Conservation (phyloP, 1,139 yeast genomes). For the Saccharomyces hybrid region DNA sequence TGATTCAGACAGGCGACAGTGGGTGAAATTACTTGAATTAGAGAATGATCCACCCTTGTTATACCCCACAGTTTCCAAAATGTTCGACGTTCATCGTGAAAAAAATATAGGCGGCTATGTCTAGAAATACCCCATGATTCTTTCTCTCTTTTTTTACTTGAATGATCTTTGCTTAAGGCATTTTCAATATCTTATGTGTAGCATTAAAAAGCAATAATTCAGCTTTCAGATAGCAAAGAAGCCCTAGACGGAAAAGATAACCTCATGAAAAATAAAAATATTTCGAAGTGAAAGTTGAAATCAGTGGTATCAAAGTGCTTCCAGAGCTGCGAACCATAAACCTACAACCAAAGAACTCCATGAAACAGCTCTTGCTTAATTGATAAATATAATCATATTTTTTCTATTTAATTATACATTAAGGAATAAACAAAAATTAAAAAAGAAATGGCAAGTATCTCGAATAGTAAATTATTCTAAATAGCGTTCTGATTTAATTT, state of each 20-base stretch:
- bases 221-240: background rate
- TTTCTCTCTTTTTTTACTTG: too few relatives aligned
- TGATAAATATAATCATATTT: constrained; percentile 2
- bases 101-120: too few relatives aligned
- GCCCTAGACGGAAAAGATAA: too few relatives aligned
- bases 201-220: background rate
- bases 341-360: background rate
- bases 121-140: too few relatives aligned
- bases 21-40: background rate
- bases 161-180: too few relatives aligned
- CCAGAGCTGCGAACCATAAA: background rate
- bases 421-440: too few relatives aligned
- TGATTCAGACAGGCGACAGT: background rate
- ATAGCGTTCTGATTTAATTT: too few relatives aligned
- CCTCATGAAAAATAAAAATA: background rate
- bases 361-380: background rate
- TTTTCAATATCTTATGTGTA: background rate
- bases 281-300: background rate
- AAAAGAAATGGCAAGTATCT: too few relatives aligned
- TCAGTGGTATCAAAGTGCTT: too few relatives aligned
- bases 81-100: background rate
- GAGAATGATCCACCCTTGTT: background rate
- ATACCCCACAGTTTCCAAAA: background rate
- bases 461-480: too few relatives aligned
- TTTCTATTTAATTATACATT: background rate